Conservation (phyloP, 306 rosid genomes). For the Boehmeria nivea region DNA sequence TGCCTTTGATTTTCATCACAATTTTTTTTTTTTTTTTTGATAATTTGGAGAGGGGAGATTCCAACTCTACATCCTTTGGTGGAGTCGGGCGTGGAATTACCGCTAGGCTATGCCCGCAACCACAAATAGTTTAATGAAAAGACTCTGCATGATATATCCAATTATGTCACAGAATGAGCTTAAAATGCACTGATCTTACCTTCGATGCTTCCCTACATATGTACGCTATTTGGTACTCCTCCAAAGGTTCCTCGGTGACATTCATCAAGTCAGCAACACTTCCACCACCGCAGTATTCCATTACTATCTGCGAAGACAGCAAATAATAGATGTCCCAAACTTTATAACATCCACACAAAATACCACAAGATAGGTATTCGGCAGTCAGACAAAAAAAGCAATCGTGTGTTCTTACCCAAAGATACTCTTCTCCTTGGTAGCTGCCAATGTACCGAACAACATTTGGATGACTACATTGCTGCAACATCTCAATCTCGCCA, state of each 20-base stretch:
- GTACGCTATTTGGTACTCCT: constrained; percentile 91
- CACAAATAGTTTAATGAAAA: not conserved
- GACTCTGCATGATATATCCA: not conserved
- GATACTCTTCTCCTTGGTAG: constrained; percentile 98
- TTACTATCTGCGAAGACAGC: constrained; percentile 99
- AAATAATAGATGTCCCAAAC: constrained; percentile 28
- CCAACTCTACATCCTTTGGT: too few species aligned
- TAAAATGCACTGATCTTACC: constrained; percentile 52
- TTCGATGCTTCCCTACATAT: constrained; percentile 92
- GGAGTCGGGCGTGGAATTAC: too few species aligned
- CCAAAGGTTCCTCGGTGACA: constrained; percentile 77
- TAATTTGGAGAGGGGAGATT: too few species aligned
- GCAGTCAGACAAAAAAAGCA: constrained; percentile 1
- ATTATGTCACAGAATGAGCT: not conserved
- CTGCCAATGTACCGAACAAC: constrained; percentile 97
- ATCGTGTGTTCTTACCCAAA: constrained; percentile 63
- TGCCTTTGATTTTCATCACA: too few species aligned
- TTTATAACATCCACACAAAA: constrained; percentile 13
- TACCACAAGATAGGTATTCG: too few species aligned
- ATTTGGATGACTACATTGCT: constrained; percentile 95
- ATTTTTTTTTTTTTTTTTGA: too few species aligned
- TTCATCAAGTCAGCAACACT: constrained; percentile 94
- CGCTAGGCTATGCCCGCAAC: too few species aligned
- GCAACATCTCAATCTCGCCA: constrained; percentile 96
- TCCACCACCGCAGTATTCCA: constrained; percentile 99